These are phyloP conservation scores for Saprolegnia diclina DNA, from an alignment of 352 stramenopile species.

Conservation along the genomic window DNA sequence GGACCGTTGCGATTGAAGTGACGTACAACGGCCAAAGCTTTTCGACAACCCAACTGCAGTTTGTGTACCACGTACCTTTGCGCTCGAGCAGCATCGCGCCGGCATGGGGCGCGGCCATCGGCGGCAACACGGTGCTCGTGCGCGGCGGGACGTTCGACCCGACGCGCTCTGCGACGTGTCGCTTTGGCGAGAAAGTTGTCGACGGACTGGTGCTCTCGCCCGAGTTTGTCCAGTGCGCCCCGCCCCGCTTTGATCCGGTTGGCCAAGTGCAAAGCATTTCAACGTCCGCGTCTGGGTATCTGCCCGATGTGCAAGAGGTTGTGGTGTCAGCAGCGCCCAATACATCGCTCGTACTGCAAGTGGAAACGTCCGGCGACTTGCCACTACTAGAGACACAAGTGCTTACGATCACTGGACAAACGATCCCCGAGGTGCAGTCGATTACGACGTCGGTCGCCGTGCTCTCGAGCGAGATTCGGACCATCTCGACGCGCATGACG, in stretches of 20 bases:
- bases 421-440: conserved; percentile 37
- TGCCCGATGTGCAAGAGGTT: conserved; percentile 52
- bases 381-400: conserved; percentile 46
- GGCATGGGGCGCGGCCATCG: conserved; percentile 53
- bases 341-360: conserved; percentile 40
- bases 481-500: conserved; percentile 17
- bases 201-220: conserved; percentile 58
- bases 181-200: conserved; percentile 81
- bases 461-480: conserved; percentile 11
- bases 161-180: conserved; percentile 52
- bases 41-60: conserved; percentile 45
- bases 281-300: conserved; percentile 39
- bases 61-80: conserved; percentile 43
- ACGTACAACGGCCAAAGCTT: conserved; percentile 56
- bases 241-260: conserved; percentile 58
- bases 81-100: conserved; percentile 56
- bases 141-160: conserved; percentile 58
- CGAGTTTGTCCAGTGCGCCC: conserved; percentile 52
- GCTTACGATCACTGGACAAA: conserved; percentile 39
- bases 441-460: conserved; percentile 26
- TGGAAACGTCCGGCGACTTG: conserved; percentile 30
- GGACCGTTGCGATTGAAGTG: conserved; percentile 40
- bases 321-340: conserved; percentile 38
- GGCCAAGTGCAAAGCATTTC: conserved; percentile 78
- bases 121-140: conserved; percentile 47